Evolutionary conservation across 495 filamentous ascomycete genomes (phyloP).

Genomic region (Amniculicola lignicola): DNA sequence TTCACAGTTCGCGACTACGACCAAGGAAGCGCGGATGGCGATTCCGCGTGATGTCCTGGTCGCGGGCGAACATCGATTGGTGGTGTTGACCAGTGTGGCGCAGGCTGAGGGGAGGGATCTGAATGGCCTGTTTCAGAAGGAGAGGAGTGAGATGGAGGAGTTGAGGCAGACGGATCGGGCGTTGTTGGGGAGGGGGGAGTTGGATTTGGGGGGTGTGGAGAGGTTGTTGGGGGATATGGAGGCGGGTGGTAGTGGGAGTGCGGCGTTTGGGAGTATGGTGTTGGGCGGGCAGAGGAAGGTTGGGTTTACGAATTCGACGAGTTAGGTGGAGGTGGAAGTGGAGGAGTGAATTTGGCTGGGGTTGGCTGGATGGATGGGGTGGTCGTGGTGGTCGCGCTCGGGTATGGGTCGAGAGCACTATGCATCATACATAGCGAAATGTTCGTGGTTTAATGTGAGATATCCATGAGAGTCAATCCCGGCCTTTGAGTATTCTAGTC

Average conservation of each 20-base stretch:
- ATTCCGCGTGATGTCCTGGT: constrained; percentile 35
- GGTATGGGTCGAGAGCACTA: too few relatives aligned
- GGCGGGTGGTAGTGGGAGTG: constrained; percentile 9
- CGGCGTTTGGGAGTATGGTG: constrained; percentile 10
- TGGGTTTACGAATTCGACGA: constrained; percentile 38
- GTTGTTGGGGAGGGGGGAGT: constrained; percentile 38
- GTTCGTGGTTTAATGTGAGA: too few relatives aligned
- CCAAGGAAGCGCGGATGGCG: constrained; percentile 30
- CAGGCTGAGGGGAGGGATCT: constrained; percentile 10
- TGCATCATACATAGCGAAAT: too few relatives aligned
- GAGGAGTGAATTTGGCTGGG: too few relatives aligned
- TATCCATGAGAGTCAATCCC: too few relatives aligned
- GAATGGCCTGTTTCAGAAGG: constrained; percentile 12
- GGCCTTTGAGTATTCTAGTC: too few relatives aligned
- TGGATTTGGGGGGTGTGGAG: constrained; percentile 44
- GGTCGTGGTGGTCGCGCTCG: too few relatives aligned
- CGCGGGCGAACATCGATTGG: constrained; percentile 39
- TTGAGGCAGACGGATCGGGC: constrained; percentile 33
- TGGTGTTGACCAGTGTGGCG: constrained; percentile 33
- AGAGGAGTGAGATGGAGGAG: constrained; percentile 26
- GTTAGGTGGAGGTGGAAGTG: too few relatives aligned
- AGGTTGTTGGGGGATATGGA: constrained; percentile 41
- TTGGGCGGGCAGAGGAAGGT: constrained; percentile 35
- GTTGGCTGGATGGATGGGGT: too few relatives aligned
- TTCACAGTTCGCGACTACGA: constrained; percentile 33